A percentile compares a stretch with the other conserved stretches of the same genome.
Evolutionary conservation across 768 basidiomycete species (phyloP).

Genomic region (Phaeolepiota aurea): DNA sequence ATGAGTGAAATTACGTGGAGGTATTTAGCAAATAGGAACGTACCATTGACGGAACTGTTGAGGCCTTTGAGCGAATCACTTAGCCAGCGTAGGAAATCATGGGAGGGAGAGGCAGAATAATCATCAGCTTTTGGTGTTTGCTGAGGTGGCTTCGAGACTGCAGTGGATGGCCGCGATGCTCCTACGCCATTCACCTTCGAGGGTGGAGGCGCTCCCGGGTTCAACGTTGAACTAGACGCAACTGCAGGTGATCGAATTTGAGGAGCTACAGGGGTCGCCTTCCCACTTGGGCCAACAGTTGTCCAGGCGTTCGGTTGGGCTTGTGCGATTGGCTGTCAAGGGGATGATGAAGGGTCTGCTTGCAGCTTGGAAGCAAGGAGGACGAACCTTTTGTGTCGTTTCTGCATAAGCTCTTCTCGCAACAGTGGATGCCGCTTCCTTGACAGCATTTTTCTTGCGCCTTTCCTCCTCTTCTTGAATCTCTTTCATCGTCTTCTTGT

Average conservation of each 20-base stretch:
- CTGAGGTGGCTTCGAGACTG: constrained; percentile 22
- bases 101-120: constrained; percentile 57
- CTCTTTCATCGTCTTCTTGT: constrained; percentile 96
- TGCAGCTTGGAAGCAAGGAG: too few relatives aligned
- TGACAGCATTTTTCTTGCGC: constrained; percentile 59
- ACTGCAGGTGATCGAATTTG: constrained; percentile 10
- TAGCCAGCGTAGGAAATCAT: constrained; percentile 91
- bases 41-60: constrained; percentile 67
- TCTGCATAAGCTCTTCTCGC: constrained; percentile 75
- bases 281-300: constrained; percentile 78
- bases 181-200: constrained; percentile 32
- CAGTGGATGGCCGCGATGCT: constrained; percentile 24
- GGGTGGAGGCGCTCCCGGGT: constrained; percentile 4
- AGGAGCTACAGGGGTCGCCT: constrained; percentile 31
- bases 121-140: constrained; percentile 48
- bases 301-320: constrained; percentile 63
- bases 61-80: constrained; percentile 76
- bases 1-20: background rate
- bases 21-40: background rate
- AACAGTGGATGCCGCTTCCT: constrained; percentile 51
- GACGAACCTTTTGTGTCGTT: constrained; percentile 59
- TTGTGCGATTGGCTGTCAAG: too few relatives aligned
- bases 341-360: too few relatives aligned
- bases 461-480: constrained; percentile 97
- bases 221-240: constrained; percentile 6